phyloP scores from a whole-genome alignment of 768 basidiomycete species.

The Chiua virens region DNA sequence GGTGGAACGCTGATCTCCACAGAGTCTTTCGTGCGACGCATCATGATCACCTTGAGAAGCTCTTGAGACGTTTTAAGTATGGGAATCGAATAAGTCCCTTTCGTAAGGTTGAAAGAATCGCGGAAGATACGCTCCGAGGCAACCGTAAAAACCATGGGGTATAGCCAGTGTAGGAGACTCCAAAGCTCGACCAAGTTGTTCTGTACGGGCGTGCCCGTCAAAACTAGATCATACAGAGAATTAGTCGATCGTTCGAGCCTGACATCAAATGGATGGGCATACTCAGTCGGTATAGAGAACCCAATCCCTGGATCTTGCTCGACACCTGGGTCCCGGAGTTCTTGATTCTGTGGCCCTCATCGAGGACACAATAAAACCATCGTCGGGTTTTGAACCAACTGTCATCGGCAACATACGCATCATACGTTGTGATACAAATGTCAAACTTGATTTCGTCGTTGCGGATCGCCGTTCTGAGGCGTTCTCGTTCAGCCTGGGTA shows the following conservation, averaged over 20 bases:
- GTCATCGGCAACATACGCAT: slow-evolving; percentile 56
- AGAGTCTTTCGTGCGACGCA: slow-evolving; percentile 56
- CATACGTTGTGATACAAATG: slow-evolving; percentile 70
- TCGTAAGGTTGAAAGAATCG: slow-evolving; percentile 51
- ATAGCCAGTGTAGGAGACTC: slow-evolving; percentile 56
- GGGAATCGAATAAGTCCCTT: slow-evolving; percentile 50
- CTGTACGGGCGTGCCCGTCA: slow-evolving; percentile 76
- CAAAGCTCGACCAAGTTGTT: slow-evolving; percentile 62
- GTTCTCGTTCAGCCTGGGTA: slow-evolving; percentile 48
- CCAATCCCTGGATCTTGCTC: slow-evolving; percentile 53
- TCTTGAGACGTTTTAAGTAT: slow-evolving; percentile 50
- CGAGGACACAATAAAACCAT: slow-evolving; percentile 61
- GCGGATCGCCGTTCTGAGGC: slow-evolving; percentile 48
- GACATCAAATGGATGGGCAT: slow-evolving; percentile 2
- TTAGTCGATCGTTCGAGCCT: background rate
- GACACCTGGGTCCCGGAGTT: slow-evolving; percentile 58
- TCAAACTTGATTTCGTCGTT: slow-evolving; percentile 37
- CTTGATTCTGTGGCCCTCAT: slow-evolving; percentile 74
- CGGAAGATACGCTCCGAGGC: slow-evolving; percentile 49
- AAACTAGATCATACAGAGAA: slow-evolving; percentile 36
- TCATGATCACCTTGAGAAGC: slow-evolving; percentile 53
- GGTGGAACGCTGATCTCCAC: slow-evolving; percentile 55
- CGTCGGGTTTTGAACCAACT: slow-evolving; percentile 58
- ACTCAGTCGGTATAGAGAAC: slow-evolving; percentile 59
- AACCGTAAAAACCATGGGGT: slow-evolving; percentile 51